phyloP scores from a whole-genome alignment of 768 basidiomycete genomes.

The Rhizopogon roseolus region DNA sequence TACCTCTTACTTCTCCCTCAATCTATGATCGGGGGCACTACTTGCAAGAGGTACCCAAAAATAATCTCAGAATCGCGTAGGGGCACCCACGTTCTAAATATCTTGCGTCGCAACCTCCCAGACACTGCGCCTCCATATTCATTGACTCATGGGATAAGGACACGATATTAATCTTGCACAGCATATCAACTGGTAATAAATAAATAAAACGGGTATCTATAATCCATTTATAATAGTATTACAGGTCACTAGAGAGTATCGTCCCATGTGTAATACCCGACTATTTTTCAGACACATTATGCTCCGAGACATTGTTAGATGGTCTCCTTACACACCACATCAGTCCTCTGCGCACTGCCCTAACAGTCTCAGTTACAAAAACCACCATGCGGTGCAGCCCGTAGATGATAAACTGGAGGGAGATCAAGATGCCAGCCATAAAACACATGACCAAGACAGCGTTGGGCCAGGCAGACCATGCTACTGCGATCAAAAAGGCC shows the following conservation, averaged over 20 bases:
- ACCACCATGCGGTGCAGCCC: conserved; percentile 30
- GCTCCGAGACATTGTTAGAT: background rate
- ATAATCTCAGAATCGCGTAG: no score
- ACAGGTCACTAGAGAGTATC: background rate
- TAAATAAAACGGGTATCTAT: no score
- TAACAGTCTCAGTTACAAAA: conserved; percentile 4
- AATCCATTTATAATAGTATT: background rate
- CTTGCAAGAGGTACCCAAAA: no score
- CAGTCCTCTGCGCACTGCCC: conserved; percentile 9
- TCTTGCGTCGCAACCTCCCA: no score
- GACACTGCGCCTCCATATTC: no score
- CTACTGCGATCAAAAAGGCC: conserved; percentile 54
- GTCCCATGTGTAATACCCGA: background rate
- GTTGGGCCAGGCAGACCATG: conserved; percentile 58
- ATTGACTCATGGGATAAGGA: no score
- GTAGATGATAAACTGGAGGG: conserved; percentile 63
- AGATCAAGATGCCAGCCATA: conserved; percentile 52
- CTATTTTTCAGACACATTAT: background rate
- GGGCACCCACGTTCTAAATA: no score
- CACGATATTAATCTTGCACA: no score
- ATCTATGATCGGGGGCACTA: no score
- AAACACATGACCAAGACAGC: conserved; percentile 59
- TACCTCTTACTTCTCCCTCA: no score
- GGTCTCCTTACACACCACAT: conserved; percentile 3
- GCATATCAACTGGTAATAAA: no score